phyloP scores from a whole-genome alignment of 805 yeast genomes.

The Lipomyces chichibuensis region DNA sequence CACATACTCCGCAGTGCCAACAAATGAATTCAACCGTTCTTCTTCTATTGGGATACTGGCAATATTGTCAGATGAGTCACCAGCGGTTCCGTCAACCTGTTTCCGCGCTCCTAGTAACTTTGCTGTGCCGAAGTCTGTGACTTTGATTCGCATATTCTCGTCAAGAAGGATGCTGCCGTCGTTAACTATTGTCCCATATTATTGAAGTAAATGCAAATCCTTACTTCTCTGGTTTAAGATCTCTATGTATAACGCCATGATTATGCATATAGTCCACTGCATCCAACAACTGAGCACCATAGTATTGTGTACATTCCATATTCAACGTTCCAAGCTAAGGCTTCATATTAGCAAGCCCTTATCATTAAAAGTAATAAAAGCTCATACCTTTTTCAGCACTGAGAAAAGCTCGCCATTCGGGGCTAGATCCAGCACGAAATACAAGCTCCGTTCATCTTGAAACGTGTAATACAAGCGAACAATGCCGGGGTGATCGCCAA shows the following conservation, averaged over 20 bases:
- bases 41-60: constrained; percentile 15
- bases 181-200: not conserved
- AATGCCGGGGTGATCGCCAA: constrained; percentile 94
- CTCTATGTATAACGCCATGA: constrained; percentile 90
- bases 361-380: not conserved
- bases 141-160: constrained; percentile 81
- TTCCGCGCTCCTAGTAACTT: constrained; percentile 57
- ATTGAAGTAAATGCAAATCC: not conserved
- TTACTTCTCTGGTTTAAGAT: constrained; percentile 86
- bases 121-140: constrained; percentile 99
- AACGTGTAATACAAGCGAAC: constrained; percentile 90
- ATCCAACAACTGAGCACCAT: constrained; percentile 85
- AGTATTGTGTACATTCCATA: constrained; percentile 75
- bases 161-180: constrained; percentile 62
- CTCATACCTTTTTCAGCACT: constrained; percentile 60
- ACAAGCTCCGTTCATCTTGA: constrained; percentile 85
- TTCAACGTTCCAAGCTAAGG: constrained; percentile 64
- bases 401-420: constrained; percentile 91
- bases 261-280: constrained; percentile 86
- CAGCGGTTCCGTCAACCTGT: not conserved
- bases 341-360: not conserved
- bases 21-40: constrained; percentile 65
- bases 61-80: not conserved
- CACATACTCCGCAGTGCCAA: constrained; percentile 96
- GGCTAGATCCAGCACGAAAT: constrained; percentile 92